Evolutionary conservation across 139 green algal genomes (phyloP).

Genomic region (Coelastrella sp.): DNA sequence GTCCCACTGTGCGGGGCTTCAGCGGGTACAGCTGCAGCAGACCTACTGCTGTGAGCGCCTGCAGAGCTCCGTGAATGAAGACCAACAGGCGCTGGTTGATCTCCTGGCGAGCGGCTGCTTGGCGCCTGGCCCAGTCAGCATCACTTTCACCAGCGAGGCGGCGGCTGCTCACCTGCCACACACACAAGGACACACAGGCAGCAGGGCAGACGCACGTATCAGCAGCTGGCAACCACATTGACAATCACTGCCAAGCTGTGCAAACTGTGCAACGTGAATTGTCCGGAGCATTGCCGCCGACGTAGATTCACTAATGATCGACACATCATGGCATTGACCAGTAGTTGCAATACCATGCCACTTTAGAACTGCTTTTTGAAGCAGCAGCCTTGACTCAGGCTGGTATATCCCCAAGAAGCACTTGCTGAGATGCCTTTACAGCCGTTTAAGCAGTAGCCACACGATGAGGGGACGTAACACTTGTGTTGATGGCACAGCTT

Average conservation of each 20-base stretch:
- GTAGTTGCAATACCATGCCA: no score
- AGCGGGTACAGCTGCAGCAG: slow-evolving; percentile 71
- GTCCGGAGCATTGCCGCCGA: no score
- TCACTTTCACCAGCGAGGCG: slow-evolving; percentile 66
- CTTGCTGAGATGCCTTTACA: no score
- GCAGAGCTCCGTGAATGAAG: slow-evolving; percentile 78
- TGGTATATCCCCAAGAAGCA: no score
- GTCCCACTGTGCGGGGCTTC: slow-evolving; percentile 84
- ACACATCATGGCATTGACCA: no score
- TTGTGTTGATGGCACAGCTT: not conserved
- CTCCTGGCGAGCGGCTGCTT: slow-evolving; percentile 66
- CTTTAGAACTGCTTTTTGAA: no score
- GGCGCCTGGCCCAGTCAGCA: slow-evolving; percentile 70
- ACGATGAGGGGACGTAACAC: not conserved
- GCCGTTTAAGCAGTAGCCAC: not conserved
- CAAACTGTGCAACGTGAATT: not conserved
- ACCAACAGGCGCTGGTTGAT: slow-evolving; percentile 73
- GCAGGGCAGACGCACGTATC: no score
- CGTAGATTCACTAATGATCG: no score
- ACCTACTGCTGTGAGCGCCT: slow-evolving; percentile 63
- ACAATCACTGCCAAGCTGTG: not conserved
- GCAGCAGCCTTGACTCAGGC: no score
- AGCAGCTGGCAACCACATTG: not conserved
- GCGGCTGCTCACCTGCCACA: slow-evolving; percentile 32
- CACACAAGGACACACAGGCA: not conserved